Conservation (phyloP, 2,329 filamentous ascomycete species). For the Talaromyces sp. region DNA sequence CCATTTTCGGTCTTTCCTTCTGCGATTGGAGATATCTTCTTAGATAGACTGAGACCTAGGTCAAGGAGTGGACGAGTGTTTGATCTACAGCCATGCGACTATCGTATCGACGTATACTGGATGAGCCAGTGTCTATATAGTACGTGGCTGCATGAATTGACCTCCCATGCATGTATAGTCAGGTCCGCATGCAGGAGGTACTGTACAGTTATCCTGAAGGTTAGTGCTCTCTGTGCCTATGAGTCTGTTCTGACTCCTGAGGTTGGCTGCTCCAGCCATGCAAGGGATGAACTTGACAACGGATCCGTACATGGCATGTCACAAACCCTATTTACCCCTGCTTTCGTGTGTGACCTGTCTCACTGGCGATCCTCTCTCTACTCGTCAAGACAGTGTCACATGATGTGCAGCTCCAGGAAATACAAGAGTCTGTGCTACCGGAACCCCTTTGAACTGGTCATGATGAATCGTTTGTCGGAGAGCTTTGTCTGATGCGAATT, state of each 20-base stretch:
- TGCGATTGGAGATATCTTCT: no score
- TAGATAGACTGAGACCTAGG: not conserved
- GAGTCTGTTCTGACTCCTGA: not conserved
- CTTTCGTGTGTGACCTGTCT: not conserved
- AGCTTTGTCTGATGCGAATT: no score
- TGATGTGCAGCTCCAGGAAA: not conserved
- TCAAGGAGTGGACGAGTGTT: not conserved
- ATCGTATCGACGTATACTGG: not conserved
- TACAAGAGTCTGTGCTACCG: not conserved
- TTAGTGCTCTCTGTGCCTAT: no score
- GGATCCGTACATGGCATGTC: not conserved
- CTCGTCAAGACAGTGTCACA: no score
- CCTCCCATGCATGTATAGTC: not conserved
- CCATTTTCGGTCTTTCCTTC: slow-evolving; percentile 14
- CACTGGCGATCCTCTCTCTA: not conserved
- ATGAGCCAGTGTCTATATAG: not conserved
- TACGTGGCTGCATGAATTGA: not conserved
- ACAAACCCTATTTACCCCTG: not conserved
- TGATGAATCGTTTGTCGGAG: no score
- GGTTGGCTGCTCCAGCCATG: not conserved
- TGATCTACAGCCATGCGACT: not conserved
- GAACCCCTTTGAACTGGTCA: no score
- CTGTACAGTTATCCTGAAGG: no score
- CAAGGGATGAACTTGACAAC: not conserved
- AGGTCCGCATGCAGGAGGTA: not conserved